Evolutionary conservation across 192 early-diverging fungal genomes (phyloP).

Genomic region (Martensiomyces pterosporus): DNA sequence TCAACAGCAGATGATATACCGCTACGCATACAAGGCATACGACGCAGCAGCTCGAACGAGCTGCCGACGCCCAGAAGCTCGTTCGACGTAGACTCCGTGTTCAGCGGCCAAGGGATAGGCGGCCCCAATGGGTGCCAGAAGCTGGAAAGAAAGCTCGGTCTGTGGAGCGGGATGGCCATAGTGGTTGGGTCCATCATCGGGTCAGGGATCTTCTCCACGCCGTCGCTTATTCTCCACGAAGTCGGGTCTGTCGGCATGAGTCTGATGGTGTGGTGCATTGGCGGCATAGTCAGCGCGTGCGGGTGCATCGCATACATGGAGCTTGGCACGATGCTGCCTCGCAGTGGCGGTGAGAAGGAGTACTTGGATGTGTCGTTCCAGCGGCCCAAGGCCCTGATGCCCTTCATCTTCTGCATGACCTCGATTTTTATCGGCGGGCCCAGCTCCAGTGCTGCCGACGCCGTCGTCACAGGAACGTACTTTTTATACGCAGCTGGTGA

Average conservation of each 20-base stretch:
- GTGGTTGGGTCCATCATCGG: slow-evolving; percentile 51
- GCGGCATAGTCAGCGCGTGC: slow-evolving; percentile 35
- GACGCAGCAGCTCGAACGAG: no score
- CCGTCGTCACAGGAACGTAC: slow-evolving; percentile 43
- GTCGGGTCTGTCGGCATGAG: slow-evolving; percentile 46
- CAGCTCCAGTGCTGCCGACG: slow-evolving; percentile 37
- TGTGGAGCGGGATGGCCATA: slow-evolving; percentile 47
- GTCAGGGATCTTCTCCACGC: slow-evolving; percentile 47
- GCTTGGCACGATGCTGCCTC: slow-evolving; percentile 52
- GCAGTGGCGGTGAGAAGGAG: slow-evolving; percentile 60
- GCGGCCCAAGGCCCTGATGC: slow-evolving; percentile 44
- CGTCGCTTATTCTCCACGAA: slow-evolving; percentile 29
- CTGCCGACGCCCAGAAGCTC: no score
- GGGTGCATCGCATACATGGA: slow-evolving; percentile 49
- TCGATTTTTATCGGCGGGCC: slow-evolving; percentile 34
- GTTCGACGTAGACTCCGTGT: no score
- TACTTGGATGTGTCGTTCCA: slow-evolving; percentile 56
- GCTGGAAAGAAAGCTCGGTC: slow-evolving; percentile 40
- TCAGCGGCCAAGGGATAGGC: no score
- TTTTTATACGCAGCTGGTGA: slow-evolving; percentile 39
- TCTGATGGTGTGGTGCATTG: slow-evolving; percentile 42
- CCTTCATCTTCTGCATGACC: slow-evolving; percentile 48
- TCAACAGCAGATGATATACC: no score
- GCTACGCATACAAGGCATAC: no score
- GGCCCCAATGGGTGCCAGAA: no score